Conservation (phyloP, 1,139 yeast species). For the Saccharomyces hybrid region DNA sequence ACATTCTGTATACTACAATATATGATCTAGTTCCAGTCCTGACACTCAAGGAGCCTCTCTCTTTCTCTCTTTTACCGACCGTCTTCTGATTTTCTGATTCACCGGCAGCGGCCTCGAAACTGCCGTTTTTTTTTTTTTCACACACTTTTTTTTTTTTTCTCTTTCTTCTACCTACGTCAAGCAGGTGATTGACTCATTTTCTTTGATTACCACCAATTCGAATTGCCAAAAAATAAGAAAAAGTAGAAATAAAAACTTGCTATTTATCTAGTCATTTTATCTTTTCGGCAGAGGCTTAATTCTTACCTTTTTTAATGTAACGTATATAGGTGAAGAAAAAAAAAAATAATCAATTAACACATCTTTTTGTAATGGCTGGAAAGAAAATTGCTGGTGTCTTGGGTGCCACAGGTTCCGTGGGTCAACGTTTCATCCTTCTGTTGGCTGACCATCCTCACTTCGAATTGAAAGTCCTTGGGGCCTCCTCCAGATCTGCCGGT, state of each 20-base stretch:
- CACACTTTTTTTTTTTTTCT: background rate
- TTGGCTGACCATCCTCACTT: slow-evolving; percentile 85
- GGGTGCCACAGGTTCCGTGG: slow-evolving; percentile 98
- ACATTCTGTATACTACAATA: background rate
- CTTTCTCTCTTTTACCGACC: background rate
- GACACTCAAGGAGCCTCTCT: background rate
- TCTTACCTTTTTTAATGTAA: background rate
- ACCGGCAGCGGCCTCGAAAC: background rate
- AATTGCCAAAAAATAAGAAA: background rate
- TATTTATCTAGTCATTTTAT: background rate
- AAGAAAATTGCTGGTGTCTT: slow-evolving; percentile 61
- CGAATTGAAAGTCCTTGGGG: slow-evolving; percentile 79
- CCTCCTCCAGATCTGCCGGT: slow-evolving; percentile 91
- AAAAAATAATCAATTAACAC: too few species aligned
- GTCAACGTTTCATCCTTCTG: slow-evolving; percentile 86
- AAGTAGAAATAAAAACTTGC: background rate
- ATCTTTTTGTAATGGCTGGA: slow-evolving; percentile 4
- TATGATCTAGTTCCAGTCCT: background rate
- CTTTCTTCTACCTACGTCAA: background rate
- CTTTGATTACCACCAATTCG: background rate
- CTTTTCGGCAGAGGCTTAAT: background rate
- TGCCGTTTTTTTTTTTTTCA: background rate
- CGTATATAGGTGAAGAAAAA: background rate
- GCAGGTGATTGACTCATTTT: background rate
- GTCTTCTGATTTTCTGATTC: background rate